phyloP scores from a whole-genome alignment of 2,329 filamentous ascomycete species.

The Colletotrichum sp. region DNA sequence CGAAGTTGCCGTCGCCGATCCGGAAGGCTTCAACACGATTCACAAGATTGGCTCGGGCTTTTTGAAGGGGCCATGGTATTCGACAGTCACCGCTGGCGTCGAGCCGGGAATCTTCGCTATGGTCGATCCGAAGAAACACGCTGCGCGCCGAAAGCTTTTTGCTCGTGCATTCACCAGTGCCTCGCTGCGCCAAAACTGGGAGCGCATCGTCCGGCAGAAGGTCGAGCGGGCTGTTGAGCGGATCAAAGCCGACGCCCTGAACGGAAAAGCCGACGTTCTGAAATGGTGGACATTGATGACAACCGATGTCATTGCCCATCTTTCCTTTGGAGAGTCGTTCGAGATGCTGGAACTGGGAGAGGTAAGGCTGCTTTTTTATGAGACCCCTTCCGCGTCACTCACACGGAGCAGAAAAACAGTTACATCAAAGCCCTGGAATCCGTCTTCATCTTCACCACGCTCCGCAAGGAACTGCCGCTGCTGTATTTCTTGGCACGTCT shows the following conservation, averaged over 20 bases:
- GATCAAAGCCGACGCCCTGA: constrained; percentile 47
- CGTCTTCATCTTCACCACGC: background rate
- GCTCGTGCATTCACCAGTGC: constrained; percentile 43
- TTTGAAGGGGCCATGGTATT: constrained; percentile 28
- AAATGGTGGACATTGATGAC: constrained; percentile 62
- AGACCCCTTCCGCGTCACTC: background rate
- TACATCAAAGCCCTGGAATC: constrained; percentile 1
- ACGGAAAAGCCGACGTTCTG: constrained; percentile 47
- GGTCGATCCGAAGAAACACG: background rate
- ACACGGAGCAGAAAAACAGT: background rate
- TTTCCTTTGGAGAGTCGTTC: constrained; percentile 62
- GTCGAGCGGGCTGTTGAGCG: constrained; percentile 43
- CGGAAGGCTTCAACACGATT: constrained; percentile 33
- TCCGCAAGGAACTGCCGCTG: background rate
- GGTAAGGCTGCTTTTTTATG: constrained; percentile 31
- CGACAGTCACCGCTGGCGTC: constrained; percentile 11
- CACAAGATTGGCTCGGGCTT: constrained; percentile 30
- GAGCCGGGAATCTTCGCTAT: constrained; percentile 7
- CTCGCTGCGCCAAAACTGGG: constrained; percentile 32
- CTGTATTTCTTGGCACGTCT: background rate
- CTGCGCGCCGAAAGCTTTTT: constrained; percentile 40
- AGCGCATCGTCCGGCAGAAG: constrained; percentile 38
- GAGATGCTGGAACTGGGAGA: constrained; percentile 54
- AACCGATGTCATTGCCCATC: constrained; percentile 57
- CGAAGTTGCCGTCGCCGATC: constrained; percentile 26